phyloP scores from a whole-genome alignment of 345 rosid species.

The Eucalyptus albens region DNA sequence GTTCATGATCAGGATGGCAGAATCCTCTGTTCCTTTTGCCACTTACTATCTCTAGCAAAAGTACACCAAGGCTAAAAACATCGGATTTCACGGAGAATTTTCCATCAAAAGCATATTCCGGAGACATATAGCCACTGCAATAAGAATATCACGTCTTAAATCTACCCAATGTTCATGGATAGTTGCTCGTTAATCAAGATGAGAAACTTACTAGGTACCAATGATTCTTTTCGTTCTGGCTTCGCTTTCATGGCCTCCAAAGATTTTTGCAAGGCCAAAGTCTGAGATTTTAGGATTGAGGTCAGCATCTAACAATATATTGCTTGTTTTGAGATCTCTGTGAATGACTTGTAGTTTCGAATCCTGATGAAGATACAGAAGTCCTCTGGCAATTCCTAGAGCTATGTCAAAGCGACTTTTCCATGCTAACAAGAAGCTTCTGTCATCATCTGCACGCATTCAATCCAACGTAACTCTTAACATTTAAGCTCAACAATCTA shows the following conservation, averaged over 20 bases:
- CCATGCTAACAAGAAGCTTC: background rate
- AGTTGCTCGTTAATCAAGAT: background rate
- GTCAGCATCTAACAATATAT: background rate
- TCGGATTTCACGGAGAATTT: background rate
- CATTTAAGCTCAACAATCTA: background rate
- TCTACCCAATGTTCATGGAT: background rate
- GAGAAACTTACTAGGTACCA: background rate
- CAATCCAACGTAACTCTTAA: background rate
- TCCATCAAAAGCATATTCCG: background rate
- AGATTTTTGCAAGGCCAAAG: background rate
- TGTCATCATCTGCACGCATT: slow-evolving; percentile 10
- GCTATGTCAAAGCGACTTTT: background rate
- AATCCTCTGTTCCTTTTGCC: slow-evolving; percentile 24
- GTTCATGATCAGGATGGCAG: no score
- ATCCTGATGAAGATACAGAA: background rate
- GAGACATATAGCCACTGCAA: background rate
- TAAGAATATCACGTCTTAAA: background rate
- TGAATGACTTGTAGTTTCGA: background rate
- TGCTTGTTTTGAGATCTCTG: background rate
- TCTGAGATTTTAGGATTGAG: background rate
- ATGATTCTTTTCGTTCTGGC: background rate
- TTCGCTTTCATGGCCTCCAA: background rate
- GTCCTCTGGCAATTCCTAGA: background rate
- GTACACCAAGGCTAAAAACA: background rate
- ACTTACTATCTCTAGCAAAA: slow-evolving; percentile 9